Evolutionary conservation across 257 asterid species (phyloP).

Genomic region (Cordia subcordata): DNA sequence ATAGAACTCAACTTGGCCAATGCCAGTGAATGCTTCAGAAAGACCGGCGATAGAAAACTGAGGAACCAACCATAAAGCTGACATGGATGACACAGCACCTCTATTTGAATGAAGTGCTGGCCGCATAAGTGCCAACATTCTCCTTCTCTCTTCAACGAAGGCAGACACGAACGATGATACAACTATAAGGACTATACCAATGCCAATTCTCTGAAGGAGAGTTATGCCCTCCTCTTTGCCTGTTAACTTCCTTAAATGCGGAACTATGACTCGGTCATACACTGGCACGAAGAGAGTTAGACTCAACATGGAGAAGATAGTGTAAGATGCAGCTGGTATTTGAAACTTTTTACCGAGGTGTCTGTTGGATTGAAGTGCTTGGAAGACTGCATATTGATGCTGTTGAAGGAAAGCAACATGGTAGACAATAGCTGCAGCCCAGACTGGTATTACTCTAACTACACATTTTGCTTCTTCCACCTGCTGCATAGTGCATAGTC

Average conservation of each 20-base stretch:
- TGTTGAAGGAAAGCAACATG: constrained; percentile 39
- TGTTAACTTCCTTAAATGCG: constrained; percentile 27
- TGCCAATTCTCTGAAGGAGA: constrained; percentile 63
- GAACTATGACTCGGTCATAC: constrained; percentile 59
- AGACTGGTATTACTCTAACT: constrained; percentile 50
- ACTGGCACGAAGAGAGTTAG: constrained; percentile 52
- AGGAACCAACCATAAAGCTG: constrained; percentile 26
- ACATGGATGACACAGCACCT: constrained; percentile 26
- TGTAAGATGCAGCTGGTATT: constrained; percentile 66
- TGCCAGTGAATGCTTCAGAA: constrained; percentile 25
- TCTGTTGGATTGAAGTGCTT: constrained; percentile 68
- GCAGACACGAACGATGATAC: constrained; percentile 14
- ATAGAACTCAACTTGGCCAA: constrained; percentile 26
- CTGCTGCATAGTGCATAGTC: constrained; percentile 55
- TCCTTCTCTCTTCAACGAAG: constrained; percentile 12
- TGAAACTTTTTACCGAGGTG: constrained; percentile 46
- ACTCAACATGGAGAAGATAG: constrained; percentile 58
- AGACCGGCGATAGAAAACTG: constrained; percentile 20
- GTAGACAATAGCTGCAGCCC: constrained; percentile 50
- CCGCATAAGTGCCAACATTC: constrained; percentile 10
- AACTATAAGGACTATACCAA: constrained; percentile 29
- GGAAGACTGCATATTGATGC: constrained; percentile 67
- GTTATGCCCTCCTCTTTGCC: constrained; percentile 56
- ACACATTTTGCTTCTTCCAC: constrained; percentile 74
- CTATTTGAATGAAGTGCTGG: constrained; percentile 15